Evolutionary conservation across 805 yeast genomes (phyloP).

Genomic region (Candida sphagnicola): DNA sequence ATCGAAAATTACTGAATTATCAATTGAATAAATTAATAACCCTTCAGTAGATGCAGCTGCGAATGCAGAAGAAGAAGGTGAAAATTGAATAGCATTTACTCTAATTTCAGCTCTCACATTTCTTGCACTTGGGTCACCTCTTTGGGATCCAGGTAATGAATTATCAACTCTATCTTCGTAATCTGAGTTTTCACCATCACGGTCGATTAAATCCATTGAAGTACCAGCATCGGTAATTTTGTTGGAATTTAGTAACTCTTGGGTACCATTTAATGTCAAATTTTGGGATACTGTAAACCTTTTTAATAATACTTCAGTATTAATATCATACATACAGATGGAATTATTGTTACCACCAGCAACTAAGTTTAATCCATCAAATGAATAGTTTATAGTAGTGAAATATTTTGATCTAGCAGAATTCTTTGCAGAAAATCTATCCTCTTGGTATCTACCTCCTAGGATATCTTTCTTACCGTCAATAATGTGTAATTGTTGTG

Average conservation of each 20-base stretch:
- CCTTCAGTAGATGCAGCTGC: constrained; percentile 98
- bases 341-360: constrained; percentile 95
- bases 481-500: constrained; percentile 74
- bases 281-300: constrained; percentile 83
- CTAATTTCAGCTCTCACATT: constrained; percentile 77
- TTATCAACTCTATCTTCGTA: constrained; percentile 74
- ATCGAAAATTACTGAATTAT: constrained; percentile 73
- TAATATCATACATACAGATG: constrained; percentile 85
- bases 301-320: constrained; percentile 79
- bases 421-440: constrained; percentile 75
- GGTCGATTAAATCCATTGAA: constrained; percentile 62
- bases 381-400: constrained; percentile 75
- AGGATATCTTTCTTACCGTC: constrained; percentile 87
- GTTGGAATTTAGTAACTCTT: constrained; percentile 70
- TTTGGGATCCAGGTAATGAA: constrained; percentile 79
- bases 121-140: constrained; percentile 73
- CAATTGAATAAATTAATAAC: constrained; percentile 73
- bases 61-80: constrained; percentile 87
- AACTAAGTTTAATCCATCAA: constrained; percentile 82
- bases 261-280: constrained; percentile 88
- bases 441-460: constrained; percentile 78
- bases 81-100: constrained; percentile 72
- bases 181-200: constrained; percentile 82
- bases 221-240: constrained; percentile 85
- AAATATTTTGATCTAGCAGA: constrained; percentile 83